Base-by-base conservation (phyloP, 192 early-diverging fungal species). In the Lobosporangium transversale region DNA sequence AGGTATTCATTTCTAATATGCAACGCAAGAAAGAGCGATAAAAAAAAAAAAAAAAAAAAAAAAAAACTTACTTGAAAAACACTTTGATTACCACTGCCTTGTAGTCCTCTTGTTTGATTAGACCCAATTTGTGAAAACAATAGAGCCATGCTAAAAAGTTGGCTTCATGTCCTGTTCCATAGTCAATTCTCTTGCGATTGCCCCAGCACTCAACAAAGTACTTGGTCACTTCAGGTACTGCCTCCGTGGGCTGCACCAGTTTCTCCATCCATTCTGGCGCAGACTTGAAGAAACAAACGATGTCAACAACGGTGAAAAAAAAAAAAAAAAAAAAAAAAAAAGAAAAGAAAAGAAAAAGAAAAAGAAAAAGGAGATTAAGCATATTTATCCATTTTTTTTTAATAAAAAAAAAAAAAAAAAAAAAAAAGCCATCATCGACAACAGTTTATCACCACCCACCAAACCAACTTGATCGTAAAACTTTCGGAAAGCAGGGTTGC, bases 151-250 rank as follows among this genome's bases (percentile, higher is more conserved):
- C 89, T 43, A 95, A 84, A 57, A 99, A 97, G 62, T 92, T 94
- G 7, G 92, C 89, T 83, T 99, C 97, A 62, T 99, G 97, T 10
- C 97, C 96, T 5, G 95, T 96, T 27, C 97, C 97, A 84, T 98
- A 99, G 83, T 99, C 97, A 58, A 98, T 95, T 60, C 97, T 89
- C 59, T 88, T 91, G 12, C 92, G 87, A 68, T 95, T 93, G 10
- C 97, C 97, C 87, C 94, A 98, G 66, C 87, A 85, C 74, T 95
- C 89, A 20, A 87, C 50, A 55, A 94, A 85, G 83, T 99, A 99
- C 35, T 80, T 82, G 18, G 90, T 78, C 4, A 95, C 81, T 59
- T 88, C 87, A 20, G 73, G 73, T 12, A 84, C 62, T 14, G 83
- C 79, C 21, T 65, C 76, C 35, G 78, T 63, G 3, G 81, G 79